phyloP scores from a whole-genome alignment of 331 rosid genomes.

The Quercus lobata region DNA sequence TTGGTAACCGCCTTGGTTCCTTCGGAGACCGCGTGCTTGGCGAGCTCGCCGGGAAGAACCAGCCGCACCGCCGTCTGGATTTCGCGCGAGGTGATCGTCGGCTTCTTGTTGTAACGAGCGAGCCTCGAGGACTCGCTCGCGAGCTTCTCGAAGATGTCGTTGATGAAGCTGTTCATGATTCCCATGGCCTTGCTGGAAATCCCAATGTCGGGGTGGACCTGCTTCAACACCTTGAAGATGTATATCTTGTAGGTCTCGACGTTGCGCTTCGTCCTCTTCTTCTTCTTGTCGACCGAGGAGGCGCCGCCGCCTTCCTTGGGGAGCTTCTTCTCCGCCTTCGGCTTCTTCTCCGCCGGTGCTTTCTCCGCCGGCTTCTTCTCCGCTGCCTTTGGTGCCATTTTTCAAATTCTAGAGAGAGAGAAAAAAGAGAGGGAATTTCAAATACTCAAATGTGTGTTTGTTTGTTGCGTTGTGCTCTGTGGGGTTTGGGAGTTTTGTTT shows the following conservation, averaged over 20 bases:
- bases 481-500: not conserved
- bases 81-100: constrained; percentile 38
- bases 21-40: constrained; percentile 44
- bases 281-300: not conserved
- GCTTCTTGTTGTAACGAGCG: constrained; percentile 37
- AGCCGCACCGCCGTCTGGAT: constrained; percentile 41
- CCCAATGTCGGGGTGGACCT: constrained; percentile 43
- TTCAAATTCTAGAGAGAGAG: not conserved
- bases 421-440: not conserved
- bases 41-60: constrained; percentile 34
- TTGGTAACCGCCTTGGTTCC: constrained; percentile 44
- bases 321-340: constrained; percentile 38
- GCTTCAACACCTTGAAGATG: constrained; percentile 38
- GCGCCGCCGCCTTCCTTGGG: constrained; percentile 12
- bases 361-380: constrained; percentile 40
- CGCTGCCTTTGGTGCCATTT: constrained; percentile 32
- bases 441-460: not conserved
- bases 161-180: constrained; percentile 44
- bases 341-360: constrained; percentile 18
- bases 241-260: constrained; percentile 37
- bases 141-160: constrained; percentile 38
- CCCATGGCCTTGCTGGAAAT: constrained; percentile 46
- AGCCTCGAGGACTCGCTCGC: constrained; percentile 36
- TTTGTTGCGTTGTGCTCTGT: not conserved
- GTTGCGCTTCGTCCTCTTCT: constrained; percentile 20